A percentile compares a stretch with the other conserved stretches of the same genome.
phyloP scores from a whole-genome alignment of 768 basidiomycete species.

The Podaxis pistillaris region DNA sequence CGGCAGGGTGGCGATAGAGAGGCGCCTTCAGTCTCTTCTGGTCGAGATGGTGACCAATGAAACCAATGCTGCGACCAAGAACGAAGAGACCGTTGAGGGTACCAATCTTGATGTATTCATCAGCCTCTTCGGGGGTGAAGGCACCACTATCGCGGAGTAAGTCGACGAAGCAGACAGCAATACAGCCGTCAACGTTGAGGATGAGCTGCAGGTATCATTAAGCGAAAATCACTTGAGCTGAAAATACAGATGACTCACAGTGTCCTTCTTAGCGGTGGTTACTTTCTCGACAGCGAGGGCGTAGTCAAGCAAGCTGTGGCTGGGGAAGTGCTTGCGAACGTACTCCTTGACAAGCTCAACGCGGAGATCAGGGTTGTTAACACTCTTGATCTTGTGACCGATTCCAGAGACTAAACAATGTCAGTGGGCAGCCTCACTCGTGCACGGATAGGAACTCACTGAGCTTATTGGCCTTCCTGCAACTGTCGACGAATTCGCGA shows the following conservation, averaged over 20 bases:
- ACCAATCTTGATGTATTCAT: slow-evolving; percentile 97
- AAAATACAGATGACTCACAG: slow-evolving; percentile 42
- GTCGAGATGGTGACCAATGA: slow-evolving; percentile 95
- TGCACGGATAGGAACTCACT: slow-evolving; percentile 46
- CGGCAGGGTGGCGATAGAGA: slow-evolving; percentile 92
- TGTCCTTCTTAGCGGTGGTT: slow-evolving; percentile 97
- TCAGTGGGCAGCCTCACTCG: slow-evolving; percentile 9
- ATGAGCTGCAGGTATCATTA: slow-evolving; percentile 56
- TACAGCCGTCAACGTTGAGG: slow-evolving; percentile 95
- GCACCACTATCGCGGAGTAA: slow-evolving; percentile 89
- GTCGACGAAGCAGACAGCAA: slow-evolving; percentile 96
- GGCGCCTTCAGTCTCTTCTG: slow-evolving; percentile 94
- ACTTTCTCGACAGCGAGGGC: slow-evolving; percentile 97
- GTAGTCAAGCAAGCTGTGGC: slow-evolving; percentile 89
- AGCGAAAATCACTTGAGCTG: neutral
- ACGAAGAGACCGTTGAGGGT: slow-evolving; percentile 97
- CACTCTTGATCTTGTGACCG: slow-evolving; percentile 99
- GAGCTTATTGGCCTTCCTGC: slow-evolving; percentile 91
- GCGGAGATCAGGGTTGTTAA: slow-evolving; percentile 92
- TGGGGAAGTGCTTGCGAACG: slow-evolving; percentile 93
- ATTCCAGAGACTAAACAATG: slow-evolving; percentile 80
- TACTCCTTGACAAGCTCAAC: slow-evolving; percentile 96
- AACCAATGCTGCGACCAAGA: slow-evolving; percentile 94
- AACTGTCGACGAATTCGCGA: slow-evolving; percentile 96
- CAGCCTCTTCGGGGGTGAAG: slow-evolving; percentile 93